Conservation (phyloP, 768 basidiomycete genomes). For the Agaricus sinodeliciosus region DNA sequence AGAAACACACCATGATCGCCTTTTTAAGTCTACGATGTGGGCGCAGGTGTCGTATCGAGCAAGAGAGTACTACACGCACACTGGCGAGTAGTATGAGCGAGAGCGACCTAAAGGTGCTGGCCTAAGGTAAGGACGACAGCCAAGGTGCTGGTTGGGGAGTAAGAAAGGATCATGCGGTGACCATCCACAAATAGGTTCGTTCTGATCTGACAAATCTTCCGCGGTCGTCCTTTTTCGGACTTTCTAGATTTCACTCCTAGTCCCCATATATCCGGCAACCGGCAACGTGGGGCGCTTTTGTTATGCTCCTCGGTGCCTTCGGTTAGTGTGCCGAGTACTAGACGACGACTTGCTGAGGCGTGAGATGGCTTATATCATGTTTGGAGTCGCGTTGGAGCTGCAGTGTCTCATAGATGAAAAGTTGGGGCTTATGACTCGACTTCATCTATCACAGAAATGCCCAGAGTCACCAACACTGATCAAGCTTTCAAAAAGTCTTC, state of each 20-base stretch:
- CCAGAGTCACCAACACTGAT: constrained; percentile 15
- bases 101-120: background rate
- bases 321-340: no score
- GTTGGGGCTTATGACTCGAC: background rate
- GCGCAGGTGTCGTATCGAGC: background rate
- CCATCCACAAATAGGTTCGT: constrained; percentile 13
- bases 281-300: no score
- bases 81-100: background rate
- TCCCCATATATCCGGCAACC: background rate
- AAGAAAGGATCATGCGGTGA: constrained; percentile 8
- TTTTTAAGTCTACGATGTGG: background rate
- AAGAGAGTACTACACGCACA: background rate
- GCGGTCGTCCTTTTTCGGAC: constrained; percentile 18
- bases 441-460: constrained; percentile 12
- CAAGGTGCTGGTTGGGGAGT: constrained; percentile 6
- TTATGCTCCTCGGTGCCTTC: no score
- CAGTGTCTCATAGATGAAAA: background rate
- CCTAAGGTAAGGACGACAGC: background rate
- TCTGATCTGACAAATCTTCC: constrained; percentile 23
- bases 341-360: no score
- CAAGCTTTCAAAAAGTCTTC: constrained; percentile 19
- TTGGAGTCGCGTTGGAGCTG: background rate
- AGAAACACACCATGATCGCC: background rate
- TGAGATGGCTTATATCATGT: constrained; percentile 1
- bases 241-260: background rate